phyloP scores from a whole-genome alignment of 352 stramenopile species.

The Globisporangium ultimum region DNA sequence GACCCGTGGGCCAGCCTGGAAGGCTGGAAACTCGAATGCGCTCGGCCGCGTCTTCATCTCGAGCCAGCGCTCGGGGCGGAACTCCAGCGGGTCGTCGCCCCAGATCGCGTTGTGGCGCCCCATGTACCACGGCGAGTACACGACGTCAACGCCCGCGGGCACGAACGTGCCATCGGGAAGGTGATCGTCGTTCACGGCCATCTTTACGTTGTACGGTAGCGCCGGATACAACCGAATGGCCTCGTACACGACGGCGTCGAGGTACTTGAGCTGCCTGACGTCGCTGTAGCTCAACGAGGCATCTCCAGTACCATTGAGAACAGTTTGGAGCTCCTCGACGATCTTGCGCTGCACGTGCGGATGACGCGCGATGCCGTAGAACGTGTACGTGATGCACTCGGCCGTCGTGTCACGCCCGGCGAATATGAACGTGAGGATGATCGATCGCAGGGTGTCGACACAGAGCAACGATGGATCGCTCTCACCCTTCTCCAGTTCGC shows the following conservation, averaged over 20 bases:
- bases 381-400: conserved; percentile 13
- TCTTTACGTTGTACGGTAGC: not conserved
- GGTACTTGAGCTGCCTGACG: conserved; percentile 27
- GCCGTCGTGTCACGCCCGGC: not conserved
- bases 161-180: conserved; percentile 44
- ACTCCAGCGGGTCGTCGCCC: conserved; percentile 37
- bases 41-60: conserved; percentile 52
- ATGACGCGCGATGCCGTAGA: conserved; percentile 67
- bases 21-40: conserved; percentile 69
- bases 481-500: conserved; percentile 26
- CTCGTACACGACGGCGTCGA: conserved; percentile 71
- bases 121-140: conserved; percentile 81
- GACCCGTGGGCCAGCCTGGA: conserved; percentile 61
- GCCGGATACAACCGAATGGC: conserved; percentile 29
- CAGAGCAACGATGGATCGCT: conserved; percentile 15
- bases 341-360: conserved; percentile 48
- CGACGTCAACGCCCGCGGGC: conserved; percentile 47
- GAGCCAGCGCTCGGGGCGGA: conserved; percentile 70
- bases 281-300: not conserved
- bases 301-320: not conserved
- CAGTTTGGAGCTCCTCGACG: conserved; percentile 28
- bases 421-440: conserved; percentile 3
- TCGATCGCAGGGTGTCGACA: conserved; percentile 5
- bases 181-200: not conserved
- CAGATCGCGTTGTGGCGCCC: conserved; percentile 37